Base-by-base conservation (phyloP, 106 monocot species). In the Agapanthus africanus region DNA sequence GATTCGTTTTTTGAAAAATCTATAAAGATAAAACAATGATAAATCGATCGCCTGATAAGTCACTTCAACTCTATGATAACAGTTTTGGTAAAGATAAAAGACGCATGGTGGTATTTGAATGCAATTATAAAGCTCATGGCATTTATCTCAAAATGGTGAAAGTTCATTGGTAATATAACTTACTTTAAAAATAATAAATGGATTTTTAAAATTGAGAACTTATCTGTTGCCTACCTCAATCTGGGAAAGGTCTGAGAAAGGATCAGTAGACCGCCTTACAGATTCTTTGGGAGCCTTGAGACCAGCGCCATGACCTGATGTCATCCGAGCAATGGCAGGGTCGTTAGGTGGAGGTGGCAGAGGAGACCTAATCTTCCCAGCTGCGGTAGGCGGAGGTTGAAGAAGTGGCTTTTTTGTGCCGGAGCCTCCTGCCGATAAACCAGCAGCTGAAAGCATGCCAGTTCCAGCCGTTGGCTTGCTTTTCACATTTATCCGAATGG, bases 311-410 rank as follows among this genome's bases (percentile, higher is more conserved):
- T 63, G 66, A 33, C 76, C 73, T 38, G 81, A 78, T 32, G 68
- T 76, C 69, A 97, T 92, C 73, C 84, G 80, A 16, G 84, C 76
- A 73, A 77, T 80, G 62, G 92, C 97, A 61, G 92, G 86, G 40
- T 97, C 92, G 73, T 97, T 97, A 31, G 92, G 97, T 66, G 97
- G 97, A 34, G 92, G 97, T 51, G 89, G 92, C 65, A 97, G 86
- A 75, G 84, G 74, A 28, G 87, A 84, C 68, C 91, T 86, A 19
- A 84, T 67, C 73, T 95, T 95, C 32, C 76, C 79, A 52, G 75
- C 67, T 16, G 74, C 83, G 74, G 64, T 61, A 32, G 91, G 91
- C 23, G 95, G 95, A 11, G 95, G 91, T 69, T 85, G 80, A 62
- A 95, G 81, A 38, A 91, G 62, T 47, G 71, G 71, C 34, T 91